A percentile compares a stretch with the other conserved stretches of the same genome.
Conservation (phyloP, 2,329 filamentous ascomycete genomes). For the Botrytis aclada region DNA sequence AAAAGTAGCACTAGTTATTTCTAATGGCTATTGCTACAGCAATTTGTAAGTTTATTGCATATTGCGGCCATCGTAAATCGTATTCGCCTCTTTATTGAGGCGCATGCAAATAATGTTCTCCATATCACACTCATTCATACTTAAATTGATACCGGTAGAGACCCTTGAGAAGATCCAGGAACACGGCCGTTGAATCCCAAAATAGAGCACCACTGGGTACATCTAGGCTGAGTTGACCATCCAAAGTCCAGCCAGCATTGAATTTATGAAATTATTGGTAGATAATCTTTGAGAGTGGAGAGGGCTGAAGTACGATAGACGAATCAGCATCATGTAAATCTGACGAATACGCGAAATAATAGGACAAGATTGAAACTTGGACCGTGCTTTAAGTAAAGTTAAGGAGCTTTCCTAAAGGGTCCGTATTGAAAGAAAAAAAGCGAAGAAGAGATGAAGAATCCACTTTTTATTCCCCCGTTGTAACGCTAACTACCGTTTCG, state of each 20-base stretch:
- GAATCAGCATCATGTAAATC: background rate
- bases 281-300: background rate
- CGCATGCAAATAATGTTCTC: background rate
- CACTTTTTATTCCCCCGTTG: background rate
- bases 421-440: background rate
- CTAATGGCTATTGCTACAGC: background rate
- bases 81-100: background rate
- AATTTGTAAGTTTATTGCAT: background rate
- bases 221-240: background rate
- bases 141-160: background rate
- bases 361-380: background rate
- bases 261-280: background rate
- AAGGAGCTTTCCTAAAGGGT: background rate
- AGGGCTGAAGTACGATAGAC: background rate
- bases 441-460: background rate
- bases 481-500: background rate
- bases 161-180: background rate
- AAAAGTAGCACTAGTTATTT: background rate
- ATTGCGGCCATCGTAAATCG: background rate
- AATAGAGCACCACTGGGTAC: background rate
- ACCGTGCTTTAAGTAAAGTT: background rate
- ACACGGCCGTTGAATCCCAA: background rate
- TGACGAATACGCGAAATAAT: background rate
- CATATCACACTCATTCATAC: background rate
- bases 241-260: background rate